phyloP scores from a whole-genome alignment of 352 stramenopile genomes.

The Phytopythium litorale region DNA sequence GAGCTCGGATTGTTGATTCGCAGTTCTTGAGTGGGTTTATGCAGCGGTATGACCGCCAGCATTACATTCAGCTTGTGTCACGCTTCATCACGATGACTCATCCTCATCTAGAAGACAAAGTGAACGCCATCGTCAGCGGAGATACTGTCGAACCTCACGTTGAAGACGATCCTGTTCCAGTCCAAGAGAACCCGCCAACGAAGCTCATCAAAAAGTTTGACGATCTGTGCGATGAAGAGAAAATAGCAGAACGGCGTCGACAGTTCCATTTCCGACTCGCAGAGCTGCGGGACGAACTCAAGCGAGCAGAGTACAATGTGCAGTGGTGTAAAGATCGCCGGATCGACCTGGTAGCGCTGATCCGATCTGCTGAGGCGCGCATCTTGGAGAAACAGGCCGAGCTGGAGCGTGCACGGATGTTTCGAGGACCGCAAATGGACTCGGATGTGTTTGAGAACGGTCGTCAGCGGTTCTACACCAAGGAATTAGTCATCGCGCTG shows the following conservation, averaged over 20 bases:
- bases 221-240: slow-evolving; percentile 44
- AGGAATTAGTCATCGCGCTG: slow-evolving; percentile 62
- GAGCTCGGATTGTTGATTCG: slow-evolving; percentile 63
- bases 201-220: slow-evolving; percentile 31
- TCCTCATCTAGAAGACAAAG: slow-evolving; percentile 41
- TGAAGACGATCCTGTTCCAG: not conserved
- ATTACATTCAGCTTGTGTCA: slow-evolving; percentile 71
- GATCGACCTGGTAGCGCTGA: slow-evolving; percentile 66
- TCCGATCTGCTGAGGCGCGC: slow-evolving; percentile 55
- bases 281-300: slow-evolving; percentile 47
- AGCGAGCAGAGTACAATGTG: slow-evolving; percentile 69
- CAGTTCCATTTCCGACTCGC: slow-evolving; percentile 79
- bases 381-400: slow-evolving; percentile 82
- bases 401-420: slow-evolving; percentile 62
- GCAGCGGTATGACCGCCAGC: slow-evolving; percentile 66
- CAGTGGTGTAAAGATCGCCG: slow-evolving; percentile 70
- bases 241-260: slow-evolving; percentile 44
- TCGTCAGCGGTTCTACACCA: slow-evolving; percentile 72
- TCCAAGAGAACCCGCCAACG: slow-evolving; percentile 7
- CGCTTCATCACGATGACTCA: slow-evolving; percentile 55
- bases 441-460: slow-evolving; percentile 73
- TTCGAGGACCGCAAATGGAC: slow-evolving; percentile 70
- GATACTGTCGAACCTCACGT: slow-evolving; percentile 1
- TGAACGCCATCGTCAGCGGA: slow-evolving; percentile 43
- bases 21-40: slow-evolving; percentile 79